A percentile compares a stretch with the other conserved stretches of the same genome.
These are phyloP conservation scores for Candida schatavii DNA, from an alignment of 805 yeast species.

Conservation along the genomic window DNA sequence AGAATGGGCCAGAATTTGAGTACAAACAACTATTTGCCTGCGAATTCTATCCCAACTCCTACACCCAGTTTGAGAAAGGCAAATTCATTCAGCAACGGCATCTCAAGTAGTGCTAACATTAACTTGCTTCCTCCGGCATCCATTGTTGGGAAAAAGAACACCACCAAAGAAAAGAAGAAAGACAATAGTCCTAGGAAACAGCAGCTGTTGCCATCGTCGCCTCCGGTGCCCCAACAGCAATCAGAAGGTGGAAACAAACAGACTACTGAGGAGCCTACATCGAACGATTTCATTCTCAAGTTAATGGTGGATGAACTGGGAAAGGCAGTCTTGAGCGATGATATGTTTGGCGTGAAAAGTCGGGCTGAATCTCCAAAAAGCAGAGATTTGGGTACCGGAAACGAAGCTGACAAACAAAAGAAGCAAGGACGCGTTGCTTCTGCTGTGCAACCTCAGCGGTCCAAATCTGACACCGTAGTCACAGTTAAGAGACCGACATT, in stretches of 20 bases:
- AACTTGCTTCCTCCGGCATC: constrained; percentile 11
- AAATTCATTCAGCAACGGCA: not conserved
- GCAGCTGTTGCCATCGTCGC: not conserved
- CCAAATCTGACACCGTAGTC: not conserved
- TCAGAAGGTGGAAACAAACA: not conserved
- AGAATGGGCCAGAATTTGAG: not conserved
- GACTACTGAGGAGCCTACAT: not conserved
- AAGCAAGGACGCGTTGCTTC: not conserved
- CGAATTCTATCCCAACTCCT: constrained; percentile 6
- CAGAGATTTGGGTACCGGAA: too few relatives aligned
- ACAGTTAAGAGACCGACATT: constrained; percentile 2
- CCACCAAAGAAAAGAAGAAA: not conserved
- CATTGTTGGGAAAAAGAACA: constrained; percentile 5
- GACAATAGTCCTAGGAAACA: not conserved
- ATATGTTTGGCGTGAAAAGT: constrained; percentile 14
- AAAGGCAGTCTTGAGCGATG: constrained; percentile 34
- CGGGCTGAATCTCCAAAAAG: not conserved
- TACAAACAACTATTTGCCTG: not conserved
- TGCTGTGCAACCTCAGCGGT: not conserved
- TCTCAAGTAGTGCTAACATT: not conserved
- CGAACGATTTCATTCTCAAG: constrained; percentile 28
- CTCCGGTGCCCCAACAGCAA: not conserved
- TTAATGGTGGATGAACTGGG: constrained; percentile 41
- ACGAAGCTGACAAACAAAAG: constrained; percentile 9
- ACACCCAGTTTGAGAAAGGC: not conserved